These are phyloP conservation scores for Termitomyces sp. DNA, from an alignment of 1,284 basidiomycete genomes.

Conservation along the genomic window DNA sequence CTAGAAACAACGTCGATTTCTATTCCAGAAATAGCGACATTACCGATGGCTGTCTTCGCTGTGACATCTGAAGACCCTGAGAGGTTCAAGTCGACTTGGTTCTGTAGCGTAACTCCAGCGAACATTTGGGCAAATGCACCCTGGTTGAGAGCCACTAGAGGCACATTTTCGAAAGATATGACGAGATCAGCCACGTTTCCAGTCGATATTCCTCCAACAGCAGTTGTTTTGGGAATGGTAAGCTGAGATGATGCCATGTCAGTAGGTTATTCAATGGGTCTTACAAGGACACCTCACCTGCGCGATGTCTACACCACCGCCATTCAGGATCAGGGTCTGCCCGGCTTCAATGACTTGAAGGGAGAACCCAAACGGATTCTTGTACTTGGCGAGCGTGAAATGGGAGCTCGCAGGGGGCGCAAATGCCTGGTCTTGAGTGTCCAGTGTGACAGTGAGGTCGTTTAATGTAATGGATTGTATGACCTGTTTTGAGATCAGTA, in stretches of 20 bases:
- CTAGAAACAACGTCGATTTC: constrained; percentile 55
- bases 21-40: constrained; percentile 64
- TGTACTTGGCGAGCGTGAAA: constrained; percentile 59
- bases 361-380: constrained; percentile 77
- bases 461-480: constrained; percentile 63
- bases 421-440: constrained; percentile 48
- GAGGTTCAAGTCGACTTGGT: constrained; percentile 43
- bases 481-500: constrained; percentile 34
- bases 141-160: constrained; percentile 52
- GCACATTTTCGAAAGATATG: constrained; percentile 53
- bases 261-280: not conserved
- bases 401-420: constrained; percentile 58
- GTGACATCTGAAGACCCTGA: constrained; percentile 58
- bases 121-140: constrained; percentile 56
- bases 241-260: constrained; percentile 34
- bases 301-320: constrained; percentile 49
- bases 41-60: constrained; percentile 61
- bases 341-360: constrained; percentile 58
- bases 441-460: constrained; percentile 56
- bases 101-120: constrained; percentile 49
- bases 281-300: constrained; percentile 31
- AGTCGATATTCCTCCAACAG: constrained; percentile 60
- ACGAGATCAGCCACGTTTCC: constrained; percentile 57
- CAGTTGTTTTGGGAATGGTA: constrained; percentile 44
- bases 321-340: constrained; percentile 50